Evolutionary conservation across 305 asterid genomes (phyloP).

Genomic region (Nicotiana rustica): DNA sequence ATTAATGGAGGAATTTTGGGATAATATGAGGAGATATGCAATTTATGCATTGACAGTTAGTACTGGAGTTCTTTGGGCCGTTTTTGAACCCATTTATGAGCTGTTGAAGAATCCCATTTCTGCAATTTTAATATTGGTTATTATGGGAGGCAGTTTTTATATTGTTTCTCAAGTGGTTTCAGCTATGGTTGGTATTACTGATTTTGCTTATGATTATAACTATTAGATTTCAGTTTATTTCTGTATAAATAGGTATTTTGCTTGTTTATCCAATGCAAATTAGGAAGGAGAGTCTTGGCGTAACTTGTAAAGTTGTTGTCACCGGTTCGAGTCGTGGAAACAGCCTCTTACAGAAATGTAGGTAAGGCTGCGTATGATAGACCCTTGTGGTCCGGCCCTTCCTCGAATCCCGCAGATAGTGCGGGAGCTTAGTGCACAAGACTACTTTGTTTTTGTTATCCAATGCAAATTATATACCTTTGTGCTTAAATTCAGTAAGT

Average conservation of each 20-base stretch:
- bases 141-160: constrained; percentile 72
- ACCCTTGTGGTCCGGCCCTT: too few species aligned
- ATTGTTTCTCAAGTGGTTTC: constrained; percentile 77
- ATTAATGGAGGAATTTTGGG: constrained; percentile 94
- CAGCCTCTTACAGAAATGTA: too few species aligned
- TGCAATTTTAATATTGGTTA: constrained; percentile 62
- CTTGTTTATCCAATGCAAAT: background rate
- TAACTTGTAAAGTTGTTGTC: too few species aligned
- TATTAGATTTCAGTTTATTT: constrained; percentile 40
- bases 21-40: constrained; percentile 91
- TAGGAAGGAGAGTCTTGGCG: too few species aligned
- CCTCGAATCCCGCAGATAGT: too few species aligned
- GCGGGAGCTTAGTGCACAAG: too few species aligned
- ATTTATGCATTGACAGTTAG: constrained; percentile 85
- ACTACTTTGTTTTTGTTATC: too few species aligned
- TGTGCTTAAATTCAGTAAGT: background rate
- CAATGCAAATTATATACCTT: background rate
- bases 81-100: constrained; percentile 75
- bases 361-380: too few species aligned
- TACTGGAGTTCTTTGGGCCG: constrained; percentile 71
- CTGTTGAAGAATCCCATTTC: constrained; percentile 80
- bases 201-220: constrained; percentile 72
- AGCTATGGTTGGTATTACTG: constrained; percentile 94
- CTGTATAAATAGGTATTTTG: background rate
- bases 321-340: too few species aligned